phyloP scores from a whole-genome alignment of 352 stramenopile genomes.

The Elongisporangium senticosum region DNA sequence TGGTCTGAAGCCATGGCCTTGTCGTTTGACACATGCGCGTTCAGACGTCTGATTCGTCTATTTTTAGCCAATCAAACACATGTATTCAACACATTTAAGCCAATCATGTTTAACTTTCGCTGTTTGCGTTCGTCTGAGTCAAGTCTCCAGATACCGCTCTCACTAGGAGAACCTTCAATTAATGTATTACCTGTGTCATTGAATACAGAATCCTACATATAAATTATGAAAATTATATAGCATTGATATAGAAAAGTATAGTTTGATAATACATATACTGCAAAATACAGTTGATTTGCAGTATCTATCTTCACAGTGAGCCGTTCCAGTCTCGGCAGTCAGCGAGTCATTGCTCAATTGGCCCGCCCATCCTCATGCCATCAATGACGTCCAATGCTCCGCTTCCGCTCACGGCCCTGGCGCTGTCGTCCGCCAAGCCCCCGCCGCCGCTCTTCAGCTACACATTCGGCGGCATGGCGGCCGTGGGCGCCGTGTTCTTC shows the following conservation, averaged over 20 bases:
- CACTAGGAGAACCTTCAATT: too few relatives aligned
- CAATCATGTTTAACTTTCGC: neutral
- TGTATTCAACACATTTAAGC: neutral
- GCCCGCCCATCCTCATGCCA: neutral
- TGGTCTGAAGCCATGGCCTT: neutral
- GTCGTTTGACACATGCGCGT: neutral
- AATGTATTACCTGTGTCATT: too few relatives aligned
- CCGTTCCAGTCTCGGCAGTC: too few relatives aligned
- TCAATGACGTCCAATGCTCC: neutral
- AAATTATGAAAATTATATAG: too few relatives aligned
- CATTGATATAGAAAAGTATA: too few relatives aligned
- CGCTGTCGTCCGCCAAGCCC: slow-evolving; percentile 3
- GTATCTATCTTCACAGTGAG: too few relatives aligned
- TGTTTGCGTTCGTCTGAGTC: neutral
- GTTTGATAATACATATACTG: too few relatives aligned
- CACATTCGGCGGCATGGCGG: slow-evolving; percentile 64
- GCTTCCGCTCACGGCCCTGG: neutral
- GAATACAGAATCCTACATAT: too few relatives aligned
- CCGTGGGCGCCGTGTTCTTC: slow-evolving; percentile 82
- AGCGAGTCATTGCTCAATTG: neutral
- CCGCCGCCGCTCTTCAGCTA: slow-evolving; percentile 60
- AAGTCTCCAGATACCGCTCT: neutral
- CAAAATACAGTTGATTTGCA: too few relatives aligned
- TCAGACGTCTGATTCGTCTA: neutral
- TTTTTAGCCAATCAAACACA: neutral